Evolutionary conservation across 345 rosid genomes (phyloP).

Genomic region (Sisymbrium altissimum): DNA sequence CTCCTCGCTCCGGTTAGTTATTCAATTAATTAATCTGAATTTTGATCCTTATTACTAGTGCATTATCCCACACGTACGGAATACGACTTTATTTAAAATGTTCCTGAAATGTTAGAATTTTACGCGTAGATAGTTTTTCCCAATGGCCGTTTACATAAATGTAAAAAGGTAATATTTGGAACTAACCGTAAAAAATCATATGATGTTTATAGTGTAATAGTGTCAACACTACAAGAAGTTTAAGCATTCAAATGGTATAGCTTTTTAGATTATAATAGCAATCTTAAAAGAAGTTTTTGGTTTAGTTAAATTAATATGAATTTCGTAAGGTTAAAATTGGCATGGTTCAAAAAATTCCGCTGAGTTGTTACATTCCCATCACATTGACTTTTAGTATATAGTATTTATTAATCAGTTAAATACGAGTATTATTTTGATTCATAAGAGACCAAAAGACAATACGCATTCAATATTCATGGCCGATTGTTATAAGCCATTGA

Average conservation of each 20-base stretch:
- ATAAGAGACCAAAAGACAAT: neutral
- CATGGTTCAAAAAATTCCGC: neutral
- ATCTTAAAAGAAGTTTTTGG: neutral
- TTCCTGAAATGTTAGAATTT: neutral
- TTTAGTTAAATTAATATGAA: neutral
- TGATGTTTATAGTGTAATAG: neutral
- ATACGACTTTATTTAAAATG: neutral
- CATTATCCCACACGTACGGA: neutral
- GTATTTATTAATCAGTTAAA: neutral
- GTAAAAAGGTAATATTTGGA: neutral
- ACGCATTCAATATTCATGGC: neutral
- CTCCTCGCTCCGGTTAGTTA: constrained; percentile 80
- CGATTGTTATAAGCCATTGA: neutral
- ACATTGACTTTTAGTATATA: neutral
- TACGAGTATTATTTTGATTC: neutral
- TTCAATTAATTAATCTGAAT: neutral
- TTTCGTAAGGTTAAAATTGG: neutral
- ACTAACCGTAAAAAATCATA: neutral
- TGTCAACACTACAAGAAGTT: neutral
- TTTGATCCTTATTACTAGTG: neutral
- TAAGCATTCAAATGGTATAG: neutral
- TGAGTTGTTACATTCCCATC: neutral
- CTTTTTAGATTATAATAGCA: neutral
- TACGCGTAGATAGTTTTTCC: neutral
- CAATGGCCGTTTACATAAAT: neutral